These are phyloP conservation scores for Mercurialis annua DNA, from an alignment of 345 rosid genomes.

Conservation along the genomic window DNA sequence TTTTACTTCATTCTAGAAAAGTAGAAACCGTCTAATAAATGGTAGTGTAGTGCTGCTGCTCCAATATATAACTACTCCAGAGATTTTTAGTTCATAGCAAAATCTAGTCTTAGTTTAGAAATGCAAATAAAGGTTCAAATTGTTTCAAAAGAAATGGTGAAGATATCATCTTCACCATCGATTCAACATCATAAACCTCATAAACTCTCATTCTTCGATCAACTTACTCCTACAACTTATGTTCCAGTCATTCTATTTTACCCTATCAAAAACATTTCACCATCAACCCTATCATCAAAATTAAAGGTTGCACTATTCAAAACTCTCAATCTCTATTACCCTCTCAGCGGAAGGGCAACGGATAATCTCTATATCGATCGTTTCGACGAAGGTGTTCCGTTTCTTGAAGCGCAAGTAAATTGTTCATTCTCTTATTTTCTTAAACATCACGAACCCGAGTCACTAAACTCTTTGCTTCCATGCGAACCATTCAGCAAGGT, in stretches of 20 bases:
- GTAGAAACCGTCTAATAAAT: no score
- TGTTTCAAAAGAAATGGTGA: constrained; percentile 16
- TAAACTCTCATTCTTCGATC: constrained; percentile 15
- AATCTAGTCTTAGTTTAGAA: no score
- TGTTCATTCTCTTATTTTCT: constrained; percentile 9
- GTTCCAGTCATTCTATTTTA: constrained; percentile 7
- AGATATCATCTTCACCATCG: constrained; percentile 18
- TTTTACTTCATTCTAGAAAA: no score
- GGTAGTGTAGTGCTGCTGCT: no score
- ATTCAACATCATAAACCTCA: constrained; percentile 7
- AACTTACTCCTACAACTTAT: constrained; percentile 22
- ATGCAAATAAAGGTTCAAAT: constrained; percentile 11
- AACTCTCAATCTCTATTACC: constrained; percentile 22
- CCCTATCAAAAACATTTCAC: neutral
- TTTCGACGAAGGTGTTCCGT: constrained; percentile 20
- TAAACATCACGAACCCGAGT: neutral
- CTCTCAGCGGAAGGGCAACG: constrained; percentile 12
- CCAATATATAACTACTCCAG: no score
- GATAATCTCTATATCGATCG: constrained; percentile 18
- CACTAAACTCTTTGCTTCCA: constrained; percentile 10
- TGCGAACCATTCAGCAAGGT: neutral
- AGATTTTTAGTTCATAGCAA: no score
- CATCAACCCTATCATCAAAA: neutral
- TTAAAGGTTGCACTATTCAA: constrained; percentile 17
- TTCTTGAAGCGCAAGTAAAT: constrained; percentile 5